Evolutionary conservation across 2,329 filamentous ascomycete genomes (phyloP).

Genomic region (Talaromyces rugulosus): DNA sequence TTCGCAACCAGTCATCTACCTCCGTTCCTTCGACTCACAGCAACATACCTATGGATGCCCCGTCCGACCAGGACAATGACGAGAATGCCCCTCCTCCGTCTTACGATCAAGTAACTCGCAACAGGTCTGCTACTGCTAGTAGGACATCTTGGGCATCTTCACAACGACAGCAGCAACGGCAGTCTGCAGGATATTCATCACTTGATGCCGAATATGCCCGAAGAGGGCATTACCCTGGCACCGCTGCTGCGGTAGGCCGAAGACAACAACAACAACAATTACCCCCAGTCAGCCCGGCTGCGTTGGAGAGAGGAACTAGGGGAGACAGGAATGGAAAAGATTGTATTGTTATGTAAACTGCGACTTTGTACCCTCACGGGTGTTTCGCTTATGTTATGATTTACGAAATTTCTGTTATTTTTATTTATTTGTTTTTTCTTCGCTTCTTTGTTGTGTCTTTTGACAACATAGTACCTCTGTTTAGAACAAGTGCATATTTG

Average conservation of each 20-base stretch:
- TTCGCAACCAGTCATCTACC: slow-evolving; percentile 4
- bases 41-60: slow-evolving; percentile 24
- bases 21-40: slow-evolving; percentile 24
- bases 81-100: slow-evolving; percentile 55
- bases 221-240: slow-evolving; percentile 5
- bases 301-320: slow-evolving; percentile 1
- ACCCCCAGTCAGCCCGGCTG: background rate
- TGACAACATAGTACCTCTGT: background rate
- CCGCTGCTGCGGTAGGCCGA: slow-evolving; percentile 3
- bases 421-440: background rate
- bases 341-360: slow-evolving; percentile 38
- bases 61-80: slow-evolving; percentile 20
- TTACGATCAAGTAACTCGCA: slow-evolving; percentile 61
- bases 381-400: background rate
- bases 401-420: background rate
- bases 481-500: background rate
- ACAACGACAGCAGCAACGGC: slow-evolving; percentile 1
- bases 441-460: background rate
- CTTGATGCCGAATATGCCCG: background rate
- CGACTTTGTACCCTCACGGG: background rate
- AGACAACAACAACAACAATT: slow-evolving; percentile 11
- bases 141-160: background rate
- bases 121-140: slow-evolving; percentile 51
- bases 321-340: slow-evolving; percentile 34
- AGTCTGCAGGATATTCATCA: background rate